phyloP scores from a whole-genome alignment of 2,329 filamentous ascomycete genomes.

The Gyromitra esculenta region DNA sequence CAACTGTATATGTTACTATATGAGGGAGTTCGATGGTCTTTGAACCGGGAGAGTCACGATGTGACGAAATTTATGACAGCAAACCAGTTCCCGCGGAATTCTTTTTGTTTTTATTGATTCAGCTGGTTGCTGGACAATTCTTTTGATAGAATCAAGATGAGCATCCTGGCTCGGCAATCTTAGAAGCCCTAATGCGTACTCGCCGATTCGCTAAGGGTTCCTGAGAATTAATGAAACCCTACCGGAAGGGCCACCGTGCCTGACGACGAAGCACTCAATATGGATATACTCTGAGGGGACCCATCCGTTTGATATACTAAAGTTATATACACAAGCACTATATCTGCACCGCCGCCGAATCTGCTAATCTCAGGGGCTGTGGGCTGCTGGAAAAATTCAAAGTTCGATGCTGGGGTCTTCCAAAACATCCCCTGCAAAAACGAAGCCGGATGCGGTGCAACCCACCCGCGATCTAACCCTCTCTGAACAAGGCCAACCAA shows the following conservation, averaged over 20 bases:
- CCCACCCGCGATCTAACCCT: conserved; percentile 25
- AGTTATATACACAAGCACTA: background rate
- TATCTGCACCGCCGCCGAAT: background rate
- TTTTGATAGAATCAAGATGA: background rate
- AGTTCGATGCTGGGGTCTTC: background rate
- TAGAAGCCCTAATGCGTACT: conserved; percentile 2
- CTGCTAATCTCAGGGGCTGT: background rate
- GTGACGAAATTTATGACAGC: background rate
- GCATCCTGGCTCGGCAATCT: conserved; percentile 17
- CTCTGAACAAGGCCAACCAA: conserved; percentile 24
- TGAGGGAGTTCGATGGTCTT: background rate
- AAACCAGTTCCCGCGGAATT: background rate
- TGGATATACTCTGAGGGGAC: background rate
- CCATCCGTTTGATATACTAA: background rate
- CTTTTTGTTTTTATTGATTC: conserved; percentile 7
- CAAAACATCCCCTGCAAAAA: background rate
- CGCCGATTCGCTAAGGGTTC: conserved; percentile 4
- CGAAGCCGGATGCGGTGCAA: conserved; percentile 22
- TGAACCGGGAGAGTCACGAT: background rate
- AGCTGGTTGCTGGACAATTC: conserved; percentile 1
- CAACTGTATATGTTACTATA: conserved; percentile 7
- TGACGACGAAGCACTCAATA: background rate
- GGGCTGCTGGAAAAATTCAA: background rate
- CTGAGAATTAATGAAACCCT: background rate
- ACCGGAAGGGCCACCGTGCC: background rate